Percentiles rank a stretch among this genome's conserved stretches.
These are phyloP conservation scores for Stemphylium beticola DNA, from an alignment of 2,329 filamentous ascomycete species.

Conservation along the genomic window DNA sequence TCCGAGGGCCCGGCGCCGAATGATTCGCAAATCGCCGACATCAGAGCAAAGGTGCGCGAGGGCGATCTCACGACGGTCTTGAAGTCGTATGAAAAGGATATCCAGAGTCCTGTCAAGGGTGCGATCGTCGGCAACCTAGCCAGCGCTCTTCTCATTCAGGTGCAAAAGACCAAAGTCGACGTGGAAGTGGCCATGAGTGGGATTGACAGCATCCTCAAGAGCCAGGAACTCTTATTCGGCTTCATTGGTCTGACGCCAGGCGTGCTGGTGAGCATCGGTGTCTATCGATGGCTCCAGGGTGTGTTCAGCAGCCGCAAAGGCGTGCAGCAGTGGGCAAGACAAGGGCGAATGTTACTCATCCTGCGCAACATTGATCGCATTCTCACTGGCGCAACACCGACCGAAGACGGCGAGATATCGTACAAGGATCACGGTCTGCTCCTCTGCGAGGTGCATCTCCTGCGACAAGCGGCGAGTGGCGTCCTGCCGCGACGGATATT, in stretches of 20 bases:
- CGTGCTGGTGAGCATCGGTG: slow-evolving; percentile 81
- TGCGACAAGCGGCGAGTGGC: slow-evolving; percentile 71
- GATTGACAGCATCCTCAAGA: slow-evolving; percentile 92
- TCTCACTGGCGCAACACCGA: slow-evolving; percentile 58
- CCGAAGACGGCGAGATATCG: slow-evolving; percentile 75
- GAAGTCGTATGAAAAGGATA: slow-evolving; percentile 86
- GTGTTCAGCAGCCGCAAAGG: slow-evolving; percentile 75
- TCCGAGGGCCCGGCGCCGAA: slow-evolving; percentile 68
- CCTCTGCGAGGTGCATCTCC: slow-evolving; percentile 85
- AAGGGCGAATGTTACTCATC: slow-evolving; percentile 75
- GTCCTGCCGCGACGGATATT: slow-evolving; percentile 77
- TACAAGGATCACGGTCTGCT: slow-evolving; percentile 94
- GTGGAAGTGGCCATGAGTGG: slow-evolving; percentile 95
- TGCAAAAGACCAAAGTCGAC: slow-evolving; percentile 99
- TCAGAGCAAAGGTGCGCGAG: slow-evolving; percentile 81
- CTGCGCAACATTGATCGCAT: slow-evolving; percentile 86
- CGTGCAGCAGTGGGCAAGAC: slow-evolving; percentile 66
- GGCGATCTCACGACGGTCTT: slow-evolving; percentile 93
- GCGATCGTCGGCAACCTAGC: slow-evolving; percentile 86
- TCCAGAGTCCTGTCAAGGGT: slow-evolving; percentile 80
- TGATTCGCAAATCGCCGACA: slow-evolving; percentile 73
- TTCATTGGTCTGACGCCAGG: slow-evolving; percentile 94
- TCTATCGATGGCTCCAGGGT: slow-evolving; percentile 72
- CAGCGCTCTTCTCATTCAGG: slow-evolving; percentile 88
- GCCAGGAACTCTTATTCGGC: slow-evolving; percentile 95